Percentiles rank a stretch among this genome's conserved stretches.
These are phyloP conservation scores for Epichloe hybrida DNA, from an alignment of 2,329 filamentous ascomycete species.

Conservation along the genomic window DNA sequence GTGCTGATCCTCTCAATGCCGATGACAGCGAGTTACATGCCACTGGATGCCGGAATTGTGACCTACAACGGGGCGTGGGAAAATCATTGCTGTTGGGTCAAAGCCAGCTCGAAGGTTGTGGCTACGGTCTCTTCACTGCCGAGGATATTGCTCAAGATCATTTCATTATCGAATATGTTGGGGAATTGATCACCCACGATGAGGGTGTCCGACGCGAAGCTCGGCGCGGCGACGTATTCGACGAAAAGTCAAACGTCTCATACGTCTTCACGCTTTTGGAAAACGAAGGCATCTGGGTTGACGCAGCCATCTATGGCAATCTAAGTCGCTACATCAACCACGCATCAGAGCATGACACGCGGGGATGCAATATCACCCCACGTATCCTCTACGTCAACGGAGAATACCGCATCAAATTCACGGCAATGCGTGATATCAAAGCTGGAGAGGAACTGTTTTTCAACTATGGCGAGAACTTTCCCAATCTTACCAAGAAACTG, in stretches of 20 bases:
- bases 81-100: slow-evolving; percentile 56
- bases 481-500: slow-evolving; percentile 38
- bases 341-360: slow-evolving; percentile 36
- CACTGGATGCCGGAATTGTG: slow-evolving; percentile 57
- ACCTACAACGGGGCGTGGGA: slow-evolving; percentile 52
- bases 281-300: slow-evolving; percentile 52
- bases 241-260: slow-evolving; percentile 47
- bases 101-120: slow-evolving; percentile 53
- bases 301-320: slow-evolving; percentile 66
- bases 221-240: slow-evolving; percentile 44
- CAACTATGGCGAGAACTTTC: slow-evolving; percentile 61
- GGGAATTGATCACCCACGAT: slow-evolving; percentile 58
- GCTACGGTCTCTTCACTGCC: slow-evolving; percentile 63
- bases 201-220: slow-evolving; percentile 58
- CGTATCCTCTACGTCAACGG: slow-evolving; percentile 61
- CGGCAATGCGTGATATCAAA: slow-evolving; percentile 51
- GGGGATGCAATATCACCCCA: slow-evolving; percentile 48
- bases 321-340: slow-evolving; percentile 78
- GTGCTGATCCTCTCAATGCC: slow-evolving; percentile 55
- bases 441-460: slow-evolving; percentile 70
- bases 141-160: slow-evolving; percentile 53
- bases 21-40: slow-evolving; percentile 42
- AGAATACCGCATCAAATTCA: slow-evolving; percentile 64
- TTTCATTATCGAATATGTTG: slow-evolving; percentile 72
- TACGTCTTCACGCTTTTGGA: slow-evolving; percentile 50